Percentiles rank a stretch among this genome's conserved stretches.
These are phyloP conservation scores for Telopea speciosissima DNA, from an alignment of 177 flowering plant genomes.

Conservation along the genomic window DNA sequence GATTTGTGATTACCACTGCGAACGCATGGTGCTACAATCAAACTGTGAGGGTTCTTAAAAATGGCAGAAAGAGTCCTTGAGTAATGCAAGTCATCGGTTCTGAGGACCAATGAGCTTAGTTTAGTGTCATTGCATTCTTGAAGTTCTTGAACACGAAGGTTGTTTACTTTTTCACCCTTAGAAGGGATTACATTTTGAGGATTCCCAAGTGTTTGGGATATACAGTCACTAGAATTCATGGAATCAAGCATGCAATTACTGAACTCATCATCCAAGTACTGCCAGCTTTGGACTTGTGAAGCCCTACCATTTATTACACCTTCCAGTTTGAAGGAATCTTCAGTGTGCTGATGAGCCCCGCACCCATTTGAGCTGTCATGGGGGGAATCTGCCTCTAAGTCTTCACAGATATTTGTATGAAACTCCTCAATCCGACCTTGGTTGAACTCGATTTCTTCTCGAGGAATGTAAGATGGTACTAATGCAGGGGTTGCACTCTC, in stretches of 20 bases:
- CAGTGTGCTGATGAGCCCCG: constrained; percentile 27
- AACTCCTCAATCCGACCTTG: constrained; percentile 9
- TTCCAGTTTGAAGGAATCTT: constrained; percentile 50
- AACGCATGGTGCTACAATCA: constrained; percentile 33
- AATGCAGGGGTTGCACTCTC: constrained; percentile 5
- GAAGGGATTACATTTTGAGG: constrained; percentile 24
- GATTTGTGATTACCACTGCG: constrained; percentile 34
- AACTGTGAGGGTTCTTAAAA: constrained; percentile 40
- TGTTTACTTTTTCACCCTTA: constrained; percentile 20
- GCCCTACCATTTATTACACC: constrained; percentile 41
- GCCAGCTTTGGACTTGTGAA: constrained; percentile 73
- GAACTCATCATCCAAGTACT: constrained; percentile 57
- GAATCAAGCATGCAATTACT: constrained; percentile 47
- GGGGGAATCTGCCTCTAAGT: constrained; percentile 29
- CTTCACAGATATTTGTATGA: constrained; percentile 15
- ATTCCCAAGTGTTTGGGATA: constrained; percentile 54
- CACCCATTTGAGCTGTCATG: constrained; percentile 37
- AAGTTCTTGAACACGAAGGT: constrained; percentile 21
- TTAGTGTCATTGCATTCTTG: constrained; percentile 35
- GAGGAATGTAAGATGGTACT: not conserved
- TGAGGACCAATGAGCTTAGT: constrained; percentile 27
- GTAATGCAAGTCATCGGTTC: constrained; percentile 46
- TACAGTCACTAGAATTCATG: constrained; percentile 59
- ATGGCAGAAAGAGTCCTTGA: constrained; percentile 51
- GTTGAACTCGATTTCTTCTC: constrained; percentile 14